Conservation (phyloP, 768 basidiomycete species). For the Rhodotorula graminis region DNA sequence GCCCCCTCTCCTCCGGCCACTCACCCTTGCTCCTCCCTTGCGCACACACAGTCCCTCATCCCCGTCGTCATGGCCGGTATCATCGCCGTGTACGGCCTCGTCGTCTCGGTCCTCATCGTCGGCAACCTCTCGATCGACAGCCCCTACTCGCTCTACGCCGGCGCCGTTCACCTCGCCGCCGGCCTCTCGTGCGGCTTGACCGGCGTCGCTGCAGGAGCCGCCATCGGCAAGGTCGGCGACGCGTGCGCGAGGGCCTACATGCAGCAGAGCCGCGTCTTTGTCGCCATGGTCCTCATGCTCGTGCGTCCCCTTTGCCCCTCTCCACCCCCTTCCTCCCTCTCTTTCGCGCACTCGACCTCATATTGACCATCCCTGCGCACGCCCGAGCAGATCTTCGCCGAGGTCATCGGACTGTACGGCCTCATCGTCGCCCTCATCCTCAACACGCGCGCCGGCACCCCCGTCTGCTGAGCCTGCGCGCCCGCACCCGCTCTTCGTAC, state of each 20-base stretch:
- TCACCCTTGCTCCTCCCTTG: neutral
- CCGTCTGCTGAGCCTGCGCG: neutral
- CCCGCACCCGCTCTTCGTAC: neutral
- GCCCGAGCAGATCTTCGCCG: conserved; percentile 58
- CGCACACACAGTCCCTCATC: conserved; percentile 68
- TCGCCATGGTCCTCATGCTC: conserved; percentile 92
- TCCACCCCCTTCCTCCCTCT: too few relatives aligned
- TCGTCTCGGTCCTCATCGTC: conserved; percentile 87
- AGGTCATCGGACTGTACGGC: conserved; percentile 84
- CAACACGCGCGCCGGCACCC: conserved; percentile 22
- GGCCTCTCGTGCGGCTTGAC: conserved; percentile 87
- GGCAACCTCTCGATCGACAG: conserved; percentile 50
- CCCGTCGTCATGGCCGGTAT: conserved; percentile 99
- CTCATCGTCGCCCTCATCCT: conserved; percentile 65
- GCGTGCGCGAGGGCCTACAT: conserved; percentile 91
- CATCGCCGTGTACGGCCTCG: conserved; percentile 93
- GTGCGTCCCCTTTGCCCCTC: conserved; percentile 39
- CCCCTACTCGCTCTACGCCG: conserved; percentile 46
- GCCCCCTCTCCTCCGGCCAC: neutral
- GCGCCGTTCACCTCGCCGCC: conserved; percentile 87
- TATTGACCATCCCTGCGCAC: too few relatives aligned
- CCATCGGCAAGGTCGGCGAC: conserved; percentile 90
- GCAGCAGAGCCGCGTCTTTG: conserved; percentile 83
- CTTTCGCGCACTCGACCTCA: too few relatives aligned
- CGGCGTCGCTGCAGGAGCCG: conserved; percentile 87